Evolutionary conservation across 495 filamentous ascomycete genomes (phyloP), one percentile per base, ranked within the genome.

Genomic region (Penicillium verhagenii): DNA sequence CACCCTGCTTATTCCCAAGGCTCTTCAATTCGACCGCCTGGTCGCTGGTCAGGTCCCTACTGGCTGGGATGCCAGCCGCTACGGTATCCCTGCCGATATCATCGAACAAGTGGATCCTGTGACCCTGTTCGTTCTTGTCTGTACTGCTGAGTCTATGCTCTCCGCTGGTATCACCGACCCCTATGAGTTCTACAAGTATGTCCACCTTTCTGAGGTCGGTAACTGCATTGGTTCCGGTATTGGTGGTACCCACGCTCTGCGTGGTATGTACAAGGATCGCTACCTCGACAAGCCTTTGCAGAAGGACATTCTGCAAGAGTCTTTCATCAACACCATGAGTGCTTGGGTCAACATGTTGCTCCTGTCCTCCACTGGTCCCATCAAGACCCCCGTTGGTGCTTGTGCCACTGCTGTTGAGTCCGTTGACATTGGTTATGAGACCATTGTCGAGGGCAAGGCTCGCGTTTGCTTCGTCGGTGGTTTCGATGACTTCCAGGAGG

Each of bases 311-410:
- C 79, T 99, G 31, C 94, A 99, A 67, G 94, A 99, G 72, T 97
- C 94, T 4, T 99, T 99, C 82, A 97, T 99, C 80, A 99, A 99
- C 75, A 97, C 94, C 21, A 99, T 99, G 94, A 86, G 89, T 56
- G 94, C 94, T 6, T 99, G 94, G 94, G 92, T 97, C 49, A 99
- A 99, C 78, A 97, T 99, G 94, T 73, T 99, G 66, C 77, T 99
- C 39, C 72, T 99, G 51, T 97, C 94, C 13, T 97, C 95, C 14
- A 97, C 94, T 35, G 94, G 94, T 57, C 94, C 94, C 16, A 97
- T 99, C 80, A 97, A 97, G 81, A 97, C 95, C 0, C 94, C 94
- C 11, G 93, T 97, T 53, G 94, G 93, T 74, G 95, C 94, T 57
- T 99, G 94, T 73, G 94, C 94, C 50, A 99, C 94, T 2, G 88